Base-by-base conservation (phyloP, 2,329 filamentous ascomycete species). In the Botrytis fabae region DNA sequence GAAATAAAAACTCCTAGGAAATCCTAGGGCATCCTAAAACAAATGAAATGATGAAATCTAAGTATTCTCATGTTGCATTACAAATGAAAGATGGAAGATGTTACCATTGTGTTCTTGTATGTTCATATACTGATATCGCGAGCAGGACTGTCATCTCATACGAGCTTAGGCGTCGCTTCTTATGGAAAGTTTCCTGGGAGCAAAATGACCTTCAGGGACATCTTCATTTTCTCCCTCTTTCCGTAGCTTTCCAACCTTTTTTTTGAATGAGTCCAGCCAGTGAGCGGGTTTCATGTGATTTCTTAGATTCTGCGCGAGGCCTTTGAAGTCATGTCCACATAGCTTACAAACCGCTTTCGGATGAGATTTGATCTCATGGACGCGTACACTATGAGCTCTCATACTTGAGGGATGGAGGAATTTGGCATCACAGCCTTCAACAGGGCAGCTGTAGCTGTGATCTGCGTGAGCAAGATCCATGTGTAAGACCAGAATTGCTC, bases 361-460 rank as follows among this genome's bases (percentile, higher is more conserved):
- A 2, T 48, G 20, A 20, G 9, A 6, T 35, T n/a, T 16, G 62
- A 8, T 4, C 9, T 51, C 12, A 6, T 51, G 22, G 2, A 5
- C 4, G 22, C 0, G 3, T 1, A 4, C 0, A n/a, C 18, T 1
- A 62, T 62, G 60, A 5, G 0, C 0, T n/a, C 60, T 62, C 38
- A 62, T 40, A 42, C 0, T 0, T 1, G 0, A 1, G 8, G 35
- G 60, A 42, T n/a, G 22, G 22, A 0, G 0, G 25, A 5, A 62
- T 18, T 9, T n/a, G 2, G 35, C 5, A 18, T 9, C 7, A 62
- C 60, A 62, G 5, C 60, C 60, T 40, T 62, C 35, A 9, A 40
- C 25, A 18, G 35, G 1, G 16, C 60, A 62, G 9, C 1, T n/a
- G n/a, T 35, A 62, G 35, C 60, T 62, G 35, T 18, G 14, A 5